Evolutionary conservation across 176 grass and related monocot genomes (phyloP).

Genomic region (Ananas comosus): DNA sequence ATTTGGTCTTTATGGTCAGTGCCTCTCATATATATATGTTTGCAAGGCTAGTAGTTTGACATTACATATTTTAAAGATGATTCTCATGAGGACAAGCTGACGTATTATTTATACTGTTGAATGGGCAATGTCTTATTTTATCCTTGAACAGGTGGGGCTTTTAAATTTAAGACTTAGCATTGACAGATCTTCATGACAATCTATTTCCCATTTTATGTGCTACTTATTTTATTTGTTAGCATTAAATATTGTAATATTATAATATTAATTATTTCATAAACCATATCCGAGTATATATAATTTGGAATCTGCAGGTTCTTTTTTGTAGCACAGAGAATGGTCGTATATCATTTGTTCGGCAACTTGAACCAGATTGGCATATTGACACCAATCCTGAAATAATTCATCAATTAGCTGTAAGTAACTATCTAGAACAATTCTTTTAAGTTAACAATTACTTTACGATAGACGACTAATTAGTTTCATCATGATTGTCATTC

Average conservation of each 20-base stretch:
- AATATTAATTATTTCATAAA: neutral
- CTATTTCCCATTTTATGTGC: no score
- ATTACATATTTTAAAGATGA: no score
- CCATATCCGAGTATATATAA: neutral
- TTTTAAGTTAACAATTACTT: conserved; percentile 3
- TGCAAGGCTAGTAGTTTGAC: no score
- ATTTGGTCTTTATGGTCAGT: no score
- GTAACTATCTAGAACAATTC: conserved; percentile 10
- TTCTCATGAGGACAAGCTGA: no score
- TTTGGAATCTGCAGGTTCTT: conserved; percentile 58
- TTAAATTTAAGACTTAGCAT: no score
- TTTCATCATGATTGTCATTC: neutral
- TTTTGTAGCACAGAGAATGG: conserved; percentile 93
- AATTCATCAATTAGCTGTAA: conserved; percentile 90
- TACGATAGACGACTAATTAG: neutral
- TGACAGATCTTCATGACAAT: no score
- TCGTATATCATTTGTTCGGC: conserved; percentile 85
- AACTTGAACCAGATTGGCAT: conserved; percentile 99
- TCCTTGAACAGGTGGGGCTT: no score
- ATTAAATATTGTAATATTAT: neutral
- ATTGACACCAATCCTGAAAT: conserved; percentile 91
- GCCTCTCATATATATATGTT: no score
- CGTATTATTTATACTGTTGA: no score
- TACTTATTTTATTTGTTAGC: neutral
- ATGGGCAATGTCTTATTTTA: no score